phyloP scores from a whole-genome alignment of 306 rosid genomes.

The Malus domestica region ASM211411v1 NC_041799.1:4577001-4577500 shows the following conservation, averaged over 20 bases:
- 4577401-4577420: slow-evolving; percentile 32
- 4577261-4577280: neutral
- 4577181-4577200: slow-evolving; percentile 35
- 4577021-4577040: slow-evolving; percentile 32
- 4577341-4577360: slow-evolving; percentile 45
- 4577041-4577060: slow-evolving; percentile 32
- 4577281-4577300: neutral
- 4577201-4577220: neutral
- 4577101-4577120: slow-evolving; percentile 36
- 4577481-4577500: slow-evolving; percentile 34
- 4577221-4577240: neutral
- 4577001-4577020: slow-evolving; percentile 48
- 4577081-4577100: slow-evolving; percentile 34
- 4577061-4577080: slow-evolving; percentile 37
- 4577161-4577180: slow-evolving; percentile 76
- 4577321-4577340: slow-evolving; percentile 23
- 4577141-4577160: slow-evolving; percentile 59
- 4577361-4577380: slow-evolving; percentile 40
- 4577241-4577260: neutral
- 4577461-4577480: slow-evolving; percentile 31
- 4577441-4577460: slow-evolving; percentile 32
- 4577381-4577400: slow-evolving; percentile 50
- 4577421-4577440: slow-evolving; percentile 29
- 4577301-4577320: neutral
- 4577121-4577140: slow-evolving; percentile 36